phyloP scores from a whole-genome alignment of 768 basidiomycete species.

The Royoungia palumana region DNA sequence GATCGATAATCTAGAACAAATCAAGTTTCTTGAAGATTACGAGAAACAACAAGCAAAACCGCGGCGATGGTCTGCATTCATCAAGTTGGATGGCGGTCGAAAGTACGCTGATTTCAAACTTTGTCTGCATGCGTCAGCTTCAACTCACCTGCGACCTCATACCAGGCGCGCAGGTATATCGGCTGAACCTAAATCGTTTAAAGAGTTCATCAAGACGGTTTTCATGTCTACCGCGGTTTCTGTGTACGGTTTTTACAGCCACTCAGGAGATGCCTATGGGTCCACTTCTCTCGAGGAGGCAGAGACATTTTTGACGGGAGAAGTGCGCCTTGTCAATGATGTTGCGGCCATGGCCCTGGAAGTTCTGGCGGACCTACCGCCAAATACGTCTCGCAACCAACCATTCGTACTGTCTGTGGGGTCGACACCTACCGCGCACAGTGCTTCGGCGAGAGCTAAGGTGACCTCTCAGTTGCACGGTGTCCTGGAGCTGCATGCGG shows the following conservation, averaged over 20 bases:
- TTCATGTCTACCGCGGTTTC: conserved; percentile 53
- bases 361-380: conserved; percentile 38
- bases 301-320: conserved; percentile 59
- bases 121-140: neutral
- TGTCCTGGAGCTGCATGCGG: conserved; percentile 72
- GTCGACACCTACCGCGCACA: conserved; percentile 86
- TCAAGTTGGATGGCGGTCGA: conserved; percentile 77
- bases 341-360: conserved; percentile 57
- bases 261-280: conserved; percentile 73
- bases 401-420: conserved; percentile 77
- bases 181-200: conserved; percentile 51
- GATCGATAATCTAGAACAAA: conserved; percentile 73
- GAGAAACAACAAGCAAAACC: conserved; percentile 41
- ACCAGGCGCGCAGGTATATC: conserved; percentile 77
- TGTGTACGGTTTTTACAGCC: conserved; percentile 82
- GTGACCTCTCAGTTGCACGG: conserved; percentile 53
- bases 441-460: conserved; percentile 53
- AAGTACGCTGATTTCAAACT: conserved; percentile 39
- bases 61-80: conserved; percentile 69
- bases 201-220: conserved; percentile 49
- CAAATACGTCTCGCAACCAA: conserved; percentile 32
- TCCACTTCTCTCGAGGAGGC: conserved; percentile 69
- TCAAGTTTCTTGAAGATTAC: conserved; percentile 60
- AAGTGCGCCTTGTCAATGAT: conserved; percentile 66
- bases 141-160: conserved; percentile 13